Conservation (phyloP, 78 protist genomes). For the Dictyostelium citrinum region DNA sequence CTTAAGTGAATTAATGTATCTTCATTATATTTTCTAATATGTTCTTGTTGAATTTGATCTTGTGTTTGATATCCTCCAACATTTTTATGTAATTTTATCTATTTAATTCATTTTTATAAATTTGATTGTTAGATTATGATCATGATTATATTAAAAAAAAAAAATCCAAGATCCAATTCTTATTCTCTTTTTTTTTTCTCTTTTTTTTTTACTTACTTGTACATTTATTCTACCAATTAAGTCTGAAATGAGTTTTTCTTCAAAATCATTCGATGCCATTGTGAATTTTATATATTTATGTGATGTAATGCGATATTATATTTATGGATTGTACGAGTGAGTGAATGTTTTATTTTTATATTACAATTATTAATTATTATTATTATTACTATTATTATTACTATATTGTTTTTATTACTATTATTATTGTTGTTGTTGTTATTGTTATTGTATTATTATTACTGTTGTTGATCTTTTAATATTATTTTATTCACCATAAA, state of each 20-base stretch:
- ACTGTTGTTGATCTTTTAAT: not conserved
- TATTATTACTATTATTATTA: not conserved
- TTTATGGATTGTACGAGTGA: not conserved
- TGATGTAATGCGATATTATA: not conserved
- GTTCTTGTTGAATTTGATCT: conserved; percentile 78
- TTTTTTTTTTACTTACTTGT: not conserved
- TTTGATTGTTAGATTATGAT: not conserved
- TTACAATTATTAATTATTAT: not conserved
- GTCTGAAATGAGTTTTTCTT: conserved; percentile 38
- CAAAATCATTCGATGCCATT: conserved; percentile 44
- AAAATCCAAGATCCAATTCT: not conserved
- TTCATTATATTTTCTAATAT: conserved; percentile 50
- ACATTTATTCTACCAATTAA: conserved; percentile 56
- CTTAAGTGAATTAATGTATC: conserved; percentile 39
- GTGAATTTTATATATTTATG: not conserved
- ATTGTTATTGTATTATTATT: not conserved
- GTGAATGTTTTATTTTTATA: not conserved
- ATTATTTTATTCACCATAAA: not conserved
- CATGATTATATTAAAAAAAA: not conserved
- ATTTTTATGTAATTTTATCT: conserved; percentile 58
- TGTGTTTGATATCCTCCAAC: conserved; percentile 58
- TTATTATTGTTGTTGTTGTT: not conserved
- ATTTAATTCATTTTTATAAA: not conserved
- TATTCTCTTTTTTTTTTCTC: not conserved
- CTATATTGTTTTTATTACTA: not conserved